A percentile compares a stretch with the other conserved stretches of the same genome.
Conservation (phyloP, 306 rosid genomes). For the Bauhinia variegata region DNA sequence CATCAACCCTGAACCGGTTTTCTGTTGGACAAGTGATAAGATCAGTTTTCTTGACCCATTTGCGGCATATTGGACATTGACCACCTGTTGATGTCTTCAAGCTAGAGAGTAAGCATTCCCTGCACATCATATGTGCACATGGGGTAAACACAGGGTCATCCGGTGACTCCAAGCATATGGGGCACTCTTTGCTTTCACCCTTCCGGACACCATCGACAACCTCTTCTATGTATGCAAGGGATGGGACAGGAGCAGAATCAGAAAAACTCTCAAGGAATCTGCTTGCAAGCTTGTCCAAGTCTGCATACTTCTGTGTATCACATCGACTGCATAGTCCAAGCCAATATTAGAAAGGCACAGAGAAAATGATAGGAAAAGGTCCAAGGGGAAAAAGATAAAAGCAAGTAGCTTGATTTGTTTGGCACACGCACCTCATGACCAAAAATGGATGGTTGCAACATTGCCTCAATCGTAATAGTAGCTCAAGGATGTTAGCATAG, state of each 20-base stretch:
- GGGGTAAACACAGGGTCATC: constrained; percentile 91
- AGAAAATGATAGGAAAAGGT: constrained; percentile 3
- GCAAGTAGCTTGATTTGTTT: constrained; percentile 11
- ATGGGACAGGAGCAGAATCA: constrained; percentile 45
- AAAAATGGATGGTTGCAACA: constrained; percentile 90
- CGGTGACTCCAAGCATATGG: constrained; percentile 84
- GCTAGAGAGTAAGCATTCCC: constrained; percentile 75
- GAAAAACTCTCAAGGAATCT: constrained; percentile 50
- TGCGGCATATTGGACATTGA: constrained; percentile 73
- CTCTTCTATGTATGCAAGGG: constrained; percentile 62
- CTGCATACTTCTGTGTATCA: constrained; percentile 53
- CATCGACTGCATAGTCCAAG: constrained; percentile 45
- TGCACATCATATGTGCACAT: constrained; percentile 87
- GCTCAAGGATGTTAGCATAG: constrained; percentile 80
- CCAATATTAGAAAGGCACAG: constrained; percentile 34
- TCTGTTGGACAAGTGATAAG: constrained; percentile 67
- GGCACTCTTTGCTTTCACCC: constrained; percentile 68
- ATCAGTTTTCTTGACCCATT: constrained; percentile 50
- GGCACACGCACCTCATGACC: constrained; percentile 63
- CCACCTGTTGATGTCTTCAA: constrained; percentile 68
- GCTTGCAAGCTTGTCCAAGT: constrained; percentile 62
- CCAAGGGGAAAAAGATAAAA: neutral
- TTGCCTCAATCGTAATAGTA: constrained; percentile 80
- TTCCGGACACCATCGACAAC: constrained; percentile 63
- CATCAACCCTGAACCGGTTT: constrained; percentile 64